A percentile compares a stretch with the other conserved stretches of the same genome.
Evolutionary conservation across 2,329 filamentous ascomycete genomes (phyloP).

Genomic region (Diaporthe nobilis): DNA sequence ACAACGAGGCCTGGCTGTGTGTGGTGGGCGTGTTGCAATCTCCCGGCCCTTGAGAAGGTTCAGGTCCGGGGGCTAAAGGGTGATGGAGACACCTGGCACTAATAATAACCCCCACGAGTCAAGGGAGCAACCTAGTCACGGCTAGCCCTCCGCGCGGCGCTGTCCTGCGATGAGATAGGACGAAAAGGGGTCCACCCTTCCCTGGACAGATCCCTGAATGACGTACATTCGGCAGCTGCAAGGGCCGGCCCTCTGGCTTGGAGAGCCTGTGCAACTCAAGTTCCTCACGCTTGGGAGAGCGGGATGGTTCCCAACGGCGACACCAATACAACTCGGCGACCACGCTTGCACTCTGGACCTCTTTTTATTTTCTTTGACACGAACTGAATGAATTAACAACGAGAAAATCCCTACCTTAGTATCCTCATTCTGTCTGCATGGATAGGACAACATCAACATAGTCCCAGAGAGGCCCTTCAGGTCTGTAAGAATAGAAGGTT

Average conservation of each 20-base stretch:
- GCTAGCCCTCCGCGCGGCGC: not conserved
- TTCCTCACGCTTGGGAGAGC: not conserved
- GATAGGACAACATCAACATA: too few relatives aligned
- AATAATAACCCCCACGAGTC: slow-evolving; percentile 22
- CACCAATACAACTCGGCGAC: not conserved
- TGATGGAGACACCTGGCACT: slow-evolving; percentile 24
- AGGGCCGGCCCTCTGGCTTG: not conserved
- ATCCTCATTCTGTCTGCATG: too few relatives aligned
- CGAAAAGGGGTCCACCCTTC: slow-evolving; percentile 16
- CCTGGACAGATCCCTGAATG: slow-evolving; percentile 19
- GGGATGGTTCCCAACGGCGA: not conserved
- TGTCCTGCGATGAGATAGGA: slow-evolving; percentile 5
- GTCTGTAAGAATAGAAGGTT: too few relatives aligned
- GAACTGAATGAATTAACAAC: too few relatives aligned
- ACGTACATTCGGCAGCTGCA: slow-evolving; percentile 1
- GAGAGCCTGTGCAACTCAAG: slow-evolving; percentile 14
- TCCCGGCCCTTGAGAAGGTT: slow-evolving; percentile 3
- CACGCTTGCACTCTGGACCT: not conserved
- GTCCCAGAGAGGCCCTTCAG: too few relatives aligned
- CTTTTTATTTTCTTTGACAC: not conserved
- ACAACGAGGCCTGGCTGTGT: not conserved
- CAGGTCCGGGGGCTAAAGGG: not conserved
- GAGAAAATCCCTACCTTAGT: too few relatives aligned
- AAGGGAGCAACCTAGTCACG: not conserved
- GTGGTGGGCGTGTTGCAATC: slow-evolving; percentile 4